Percentiles rank a stretch among this genome's conserved stretches.
Evolutionary conservation across 2,329 filamentous ascomycete species (phyloP).

Genomic region (Diplodia seriata): DNA sequence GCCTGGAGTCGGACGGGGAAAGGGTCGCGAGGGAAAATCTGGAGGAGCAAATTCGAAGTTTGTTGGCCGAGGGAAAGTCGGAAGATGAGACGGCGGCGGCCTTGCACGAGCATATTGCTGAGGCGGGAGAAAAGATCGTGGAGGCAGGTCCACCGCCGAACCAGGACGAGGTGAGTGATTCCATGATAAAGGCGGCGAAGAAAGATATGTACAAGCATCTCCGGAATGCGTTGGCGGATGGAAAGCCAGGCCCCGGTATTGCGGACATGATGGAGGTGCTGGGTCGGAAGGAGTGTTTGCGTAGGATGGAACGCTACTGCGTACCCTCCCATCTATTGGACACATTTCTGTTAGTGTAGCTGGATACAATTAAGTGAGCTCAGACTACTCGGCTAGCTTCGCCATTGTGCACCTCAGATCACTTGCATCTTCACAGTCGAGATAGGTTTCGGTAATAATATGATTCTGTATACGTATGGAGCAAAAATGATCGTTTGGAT

Average conservation of each 20-base stretch:
- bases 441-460: not conserved
- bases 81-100: too few species aligned
- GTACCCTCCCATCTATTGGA: too few species aligned
- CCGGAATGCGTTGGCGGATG: constrained; percentile 42
- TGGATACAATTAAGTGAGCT: too few species aligned
- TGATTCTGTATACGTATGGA: not conserved
- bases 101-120: too few species aligned
- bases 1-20: not conserved
- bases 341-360: too few species aligned
- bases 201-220: constrained; percentile 47
- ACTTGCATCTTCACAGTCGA: too few species aligned
- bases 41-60: too few species aligned
- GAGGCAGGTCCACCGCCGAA: not conserved
- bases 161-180: not conserved
- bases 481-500: not conserved
- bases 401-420: too few species aligned
- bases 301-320: not conserved
- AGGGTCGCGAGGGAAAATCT: too few species aligned
- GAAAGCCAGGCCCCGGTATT: constrained; percentile 45
- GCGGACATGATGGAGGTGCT: constrained; percentile 47
- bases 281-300: constrained; percentile 38
- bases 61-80: too few species aligned
- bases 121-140: too few species aligned
- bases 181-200: constrained; percentile 33
- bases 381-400: not conserved